Conservation (phyloP, 129 eudicot species). For the Escallonia herrerae region DNA sequence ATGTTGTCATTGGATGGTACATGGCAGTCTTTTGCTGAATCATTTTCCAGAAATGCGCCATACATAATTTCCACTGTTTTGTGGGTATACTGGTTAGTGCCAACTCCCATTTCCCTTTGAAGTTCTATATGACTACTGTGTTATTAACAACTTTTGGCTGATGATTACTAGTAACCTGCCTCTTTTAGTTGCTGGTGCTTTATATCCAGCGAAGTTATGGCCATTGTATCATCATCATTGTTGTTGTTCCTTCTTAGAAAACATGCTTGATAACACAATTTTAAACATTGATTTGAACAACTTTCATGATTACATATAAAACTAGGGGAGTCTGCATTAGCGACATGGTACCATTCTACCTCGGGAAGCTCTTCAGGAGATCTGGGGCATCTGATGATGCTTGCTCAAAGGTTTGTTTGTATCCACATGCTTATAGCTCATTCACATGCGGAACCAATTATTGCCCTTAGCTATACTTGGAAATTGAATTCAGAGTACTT, state of each 20-base stretch:
- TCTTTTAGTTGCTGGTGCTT: conserved; percentile 2
- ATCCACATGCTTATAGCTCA: conserved; percentile 7
- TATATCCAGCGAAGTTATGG: background rate
- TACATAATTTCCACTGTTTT: conserved; percentile 69
- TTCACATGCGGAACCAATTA: background rate
- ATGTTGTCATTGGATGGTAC: conserved; percentile 71
- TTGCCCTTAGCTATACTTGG: conserved; percentile 9
- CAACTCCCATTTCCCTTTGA: background rate
- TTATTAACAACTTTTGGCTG: no score
- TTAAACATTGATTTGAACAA: conserved; percentile 8
- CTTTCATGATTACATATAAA: conserved; percentile 9
- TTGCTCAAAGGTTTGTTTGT: conserved; percentile 67
- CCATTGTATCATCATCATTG: background rate
- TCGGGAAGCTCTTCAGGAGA: conserved; percentile 73
- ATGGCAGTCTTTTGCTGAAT: conserved; percentile 67
- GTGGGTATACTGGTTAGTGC: conserved; percentile 95
- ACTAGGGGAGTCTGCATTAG: conserved; percentile 90
- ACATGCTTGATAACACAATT: background rate
- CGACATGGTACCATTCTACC: conserved; percentile 93
- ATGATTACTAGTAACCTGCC: no score
- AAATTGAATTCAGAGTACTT: conserved; percentile 8
- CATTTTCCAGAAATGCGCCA: conserved; percentile 75
- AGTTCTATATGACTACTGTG: background rate
- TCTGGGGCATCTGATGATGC: conserved; percentile 84
- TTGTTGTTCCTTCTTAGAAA: background rate